Evolutionary conservation across 2,329 filamentous ascomycete species (phyloP), one percentile per base, ranked within the genome.

Genomic region (Aureobasidium sp.): DNA sequence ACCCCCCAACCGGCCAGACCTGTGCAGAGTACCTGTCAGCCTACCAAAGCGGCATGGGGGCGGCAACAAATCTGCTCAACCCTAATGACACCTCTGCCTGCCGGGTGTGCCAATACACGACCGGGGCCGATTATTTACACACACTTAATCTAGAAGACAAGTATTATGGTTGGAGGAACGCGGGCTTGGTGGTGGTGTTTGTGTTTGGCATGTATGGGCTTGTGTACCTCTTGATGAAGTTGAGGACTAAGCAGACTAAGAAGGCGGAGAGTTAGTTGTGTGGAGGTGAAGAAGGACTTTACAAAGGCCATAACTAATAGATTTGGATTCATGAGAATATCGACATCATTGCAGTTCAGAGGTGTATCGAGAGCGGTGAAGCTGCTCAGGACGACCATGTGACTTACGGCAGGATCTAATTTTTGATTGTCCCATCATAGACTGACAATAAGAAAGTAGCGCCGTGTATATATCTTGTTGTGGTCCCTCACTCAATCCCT

Each of bases 1-100:
- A 71, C 39, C 72, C 72, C 3, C 74, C 73, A 1, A 45, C 64
- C 6, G 69, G 68, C 39, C 69, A 70, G 40, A 71, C 73, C 0
- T 76, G 74, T 60, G 69, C 66, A 22, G 52, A 69, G 68, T 81
- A 80, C 68, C 71, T 80, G 65, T 22, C 60, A 0, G 31, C 64
- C 5, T 80, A 74, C 66, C 72, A 75, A 1, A 19, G 47, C 0
- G 22, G 5, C 0, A 62, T 64, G 0, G 72, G 73, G 19, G 78
- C 35, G 2, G 22, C 12, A 12, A 53, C 77, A 15, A 69, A 71
- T 2, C 68, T 81, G 1, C 64, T 72, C 42, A 72, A 80, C 58
- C 67, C 68, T 0, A 61, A 70, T 15, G 74, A 75, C 3, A 79
- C 74, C 1, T n/a, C 22, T 8, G 37, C 4, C 3, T 63, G 54